Evolutionary conservation across 2,329 filamentous ascomycete species (phyloP).

Genomic region (Aspergillus sp.): DNA sequence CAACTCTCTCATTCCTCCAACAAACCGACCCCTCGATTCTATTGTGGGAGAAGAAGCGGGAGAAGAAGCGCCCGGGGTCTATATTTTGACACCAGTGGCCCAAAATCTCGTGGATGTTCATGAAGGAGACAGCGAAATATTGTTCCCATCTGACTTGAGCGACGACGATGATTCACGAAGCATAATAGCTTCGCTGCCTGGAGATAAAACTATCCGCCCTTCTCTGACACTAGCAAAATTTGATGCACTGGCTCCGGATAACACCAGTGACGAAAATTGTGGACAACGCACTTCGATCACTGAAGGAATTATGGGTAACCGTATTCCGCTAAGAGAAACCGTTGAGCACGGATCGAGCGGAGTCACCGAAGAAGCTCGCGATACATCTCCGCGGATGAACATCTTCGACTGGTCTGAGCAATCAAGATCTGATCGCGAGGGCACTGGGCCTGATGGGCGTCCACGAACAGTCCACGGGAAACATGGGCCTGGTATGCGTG

Average conservation of each 20-base stretch:
- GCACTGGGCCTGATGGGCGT: conserved; percentile 53
- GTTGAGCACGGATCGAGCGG: conserved; percentile 15
- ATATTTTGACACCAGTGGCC: conserved; percentile 12
- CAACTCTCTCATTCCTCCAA: conserved; percentile 40
- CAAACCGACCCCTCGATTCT: conserved; percentile 20
- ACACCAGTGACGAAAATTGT: not conserved
- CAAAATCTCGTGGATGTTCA: conserved; percentile 11
- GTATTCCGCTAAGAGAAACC: conserved; percentile 8
- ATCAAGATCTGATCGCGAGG: conserved; percentile 53
- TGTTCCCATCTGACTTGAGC: conserved; percentile 24
- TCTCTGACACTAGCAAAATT: conserved; percentile 8
- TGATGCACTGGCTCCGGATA: conserved; percentile 9
- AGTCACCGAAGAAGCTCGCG: conserved; percentile 25
- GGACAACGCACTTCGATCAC: conserved; percentile 7
- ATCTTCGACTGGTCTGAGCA: conserved; percentile 68
- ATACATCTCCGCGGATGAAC: conserved; percentile 50
- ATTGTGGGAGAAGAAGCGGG: conserved; percentile 25
- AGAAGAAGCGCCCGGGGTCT: conserved; percentile 18
- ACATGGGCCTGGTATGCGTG: conserved; percentile 56
- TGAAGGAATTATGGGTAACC: not conserved
- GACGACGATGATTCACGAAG: conserved; percentile 29
- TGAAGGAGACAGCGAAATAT: conserved; percentile 19
- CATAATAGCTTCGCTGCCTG: conserved; percentile 29
- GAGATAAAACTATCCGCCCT: conserved; percentile 17
- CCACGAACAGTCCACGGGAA: conserved; percentile 66